phyloP scores from a whole-genome alignment of 2,329 filamentous ascomycete species.

The Botrytis tulipae region DNA sequence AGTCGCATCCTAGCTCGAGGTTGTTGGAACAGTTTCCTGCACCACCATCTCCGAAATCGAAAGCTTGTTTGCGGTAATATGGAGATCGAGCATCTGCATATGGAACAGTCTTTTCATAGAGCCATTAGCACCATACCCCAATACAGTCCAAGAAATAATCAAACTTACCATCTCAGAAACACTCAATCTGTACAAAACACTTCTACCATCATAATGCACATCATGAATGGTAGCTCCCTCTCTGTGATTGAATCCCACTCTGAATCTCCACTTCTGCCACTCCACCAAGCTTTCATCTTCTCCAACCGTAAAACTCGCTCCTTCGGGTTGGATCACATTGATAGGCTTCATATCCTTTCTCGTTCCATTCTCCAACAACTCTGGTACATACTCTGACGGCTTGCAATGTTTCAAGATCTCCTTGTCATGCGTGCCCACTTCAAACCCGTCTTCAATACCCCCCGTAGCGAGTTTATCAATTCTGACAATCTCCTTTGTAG shows the following conservation, averaged over 20 bases:
- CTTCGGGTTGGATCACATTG: constrained; percentile 61
- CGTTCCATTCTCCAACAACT: constrained; percentile 42
- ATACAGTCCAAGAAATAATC: background rate
- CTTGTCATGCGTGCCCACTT: constrained; percentile 44
- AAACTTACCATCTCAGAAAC: constrained; percentile 54
- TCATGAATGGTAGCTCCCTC: constrained; percentile 63
- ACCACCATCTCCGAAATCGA: constrained; percentile 67
- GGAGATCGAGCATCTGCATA: constrained; percentile 54
- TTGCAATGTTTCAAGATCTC: constrained; percentile 46
- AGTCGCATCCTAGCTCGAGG: constrained; percentile 64
- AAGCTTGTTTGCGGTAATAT: constrained; percentile 65
- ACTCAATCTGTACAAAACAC: constrained; percentile 56
- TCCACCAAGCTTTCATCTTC: constrained; percentile 44
- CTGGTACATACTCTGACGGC: constrained; percentile 41
- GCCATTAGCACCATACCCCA: background rate
- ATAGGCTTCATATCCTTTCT: constrained; percentile 55
- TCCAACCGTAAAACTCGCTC: constrained; percentile 55
- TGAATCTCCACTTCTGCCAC: constrained; percentile 61
- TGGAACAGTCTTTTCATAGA: background rate
- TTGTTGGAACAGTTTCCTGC: constrained; percentile 65
- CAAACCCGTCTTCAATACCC: constrained; percentile 42
- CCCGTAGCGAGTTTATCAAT: constrained; percentile 47
- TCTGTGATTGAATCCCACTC: constrained; percentile 59
- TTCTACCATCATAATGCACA: constrained; percentile 57
- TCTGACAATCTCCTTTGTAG: constrained; percentile 47